phyloP scores from a whole-genome alignment of 352 stramenopile genomes.

The Phytophthora hybrid region DNA sequence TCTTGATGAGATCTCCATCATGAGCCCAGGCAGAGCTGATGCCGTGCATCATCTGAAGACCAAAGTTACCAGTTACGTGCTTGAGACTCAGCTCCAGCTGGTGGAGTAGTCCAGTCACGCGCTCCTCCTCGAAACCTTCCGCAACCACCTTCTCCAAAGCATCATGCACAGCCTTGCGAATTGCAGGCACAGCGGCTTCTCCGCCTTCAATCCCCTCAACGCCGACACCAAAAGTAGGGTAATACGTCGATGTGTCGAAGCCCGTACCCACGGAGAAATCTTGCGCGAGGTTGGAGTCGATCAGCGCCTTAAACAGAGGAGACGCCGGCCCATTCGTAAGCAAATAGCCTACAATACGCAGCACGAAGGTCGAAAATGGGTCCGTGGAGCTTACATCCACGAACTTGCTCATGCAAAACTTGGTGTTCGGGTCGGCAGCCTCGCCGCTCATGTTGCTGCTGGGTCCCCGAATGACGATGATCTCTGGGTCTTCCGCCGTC shows the following conservation, averaged over 20 bases:
- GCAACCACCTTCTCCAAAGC: slow-evolving; percentile 63
- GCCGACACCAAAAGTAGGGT: slow-evolving; percentile 79
- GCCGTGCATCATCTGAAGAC: slow-evolving; percentile 78
- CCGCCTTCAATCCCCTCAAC: slow-evolving; percentile 74
- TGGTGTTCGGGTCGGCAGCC: slow-evolving; percentile 69
- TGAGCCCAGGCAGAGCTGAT: slow-evolving; percentile 79
- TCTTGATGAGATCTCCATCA: slow-evolving; percentile 67
- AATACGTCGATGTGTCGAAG: slow-evolving; percentile 84
- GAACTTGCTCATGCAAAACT: slow-evolving; percentile 83
- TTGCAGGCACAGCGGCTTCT: slow-evolving; percentile 56
- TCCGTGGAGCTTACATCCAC: slow-evolving; percentile 74
- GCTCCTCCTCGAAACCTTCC: slow-evolving; percentile 79
- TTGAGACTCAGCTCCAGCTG: slow-evolving; percentile 88
- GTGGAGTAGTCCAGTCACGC: slow-evolving; percentile 77
- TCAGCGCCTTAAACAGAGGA: slow-evolving; percentile 84
- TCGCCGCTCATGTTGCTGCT: slow-evolving; percentile 72
- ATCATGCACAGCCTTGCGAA: slow-evolving; percentile 65
- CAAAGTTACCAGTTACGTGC: slow-evolving; percentile 86
- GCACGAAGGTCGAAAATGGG: slow-evolving; percentile 78
- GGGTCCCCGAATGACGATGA: slow-evolving; percentile 62
- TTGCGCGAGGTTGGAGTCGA: slow-evolving; percentile 77
- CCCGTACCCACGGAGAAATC: slow-evolving; percentile 83
- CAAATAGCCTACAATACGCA: slow-evolving; percentile 82
- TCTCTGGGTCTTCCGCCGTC: slow-evolving; percentile 10
- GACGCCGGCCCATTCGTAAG: slow-evolving; percentile 83